Evolutionary conservation across 208 protist species (phyloP), one percentile per base, ranked within the genome.

Genomic region (Zelonia costaricensis): DNA sequence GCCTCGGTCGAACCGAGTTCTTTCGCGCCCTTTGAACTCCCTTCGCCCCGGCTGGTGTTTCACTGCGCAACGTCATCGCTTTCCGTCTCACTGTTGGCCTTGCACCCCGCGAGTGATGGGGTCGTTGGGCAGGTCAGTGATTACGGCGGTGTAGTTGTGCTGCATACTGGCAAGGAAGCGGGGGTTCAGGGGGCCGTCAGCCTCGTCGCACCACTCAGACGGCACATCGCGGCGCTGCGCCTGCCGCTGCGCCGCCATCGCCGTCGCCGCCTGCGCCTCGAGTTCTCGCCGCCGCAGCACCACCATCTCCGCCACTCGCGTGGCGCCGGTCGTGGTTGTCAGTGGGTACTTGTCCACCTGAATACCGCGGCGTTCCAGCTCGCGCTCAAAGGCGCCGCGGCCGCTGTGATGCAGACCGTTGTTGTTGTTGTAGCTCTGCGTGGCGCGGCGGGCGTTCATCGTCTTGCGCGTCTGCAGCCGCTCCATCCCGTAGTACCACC

Each of bases 401-500:
- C 91, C 91, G 53, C 82, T 93, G 74, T 90, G 80, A 49, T 97
- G 91, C 18, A 94, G 80, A 1, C 91, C 91, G 13, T 59, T 78
- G 69, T 94, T 93, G 74, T 97, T 93, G 74, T 93, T 91, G 54
- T 83, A 52, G 66, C 84, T 93, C 76, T 94, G 86, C 55, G 80
- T 86, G 22, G 55, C 58, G 16, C 73, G 73, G 9, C 86, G 84
- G 5, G 80, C 72, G 47, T 84, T 83, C 28, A 94, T 64, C 25
- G 48, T 91, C 46, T 74, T 78, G 33, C 81, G 80, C 6, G 86
- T 89, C 65, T 92, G 84, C 7, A 79, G 58, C 16, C 82, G 69
- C 67, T 97, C 91, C 85, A 92, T 94, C 9, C 78, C 72, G 43
- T 86, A 82, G 69, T 94, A 97, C 88, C 88, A 94, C 40, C 74